A percentile compares a stretch with the other conserved stretches of the same genome.
Conservation (phyloP, 2,329 filamentous ascomycete species). For the Phialophora chinensis region DNA sequence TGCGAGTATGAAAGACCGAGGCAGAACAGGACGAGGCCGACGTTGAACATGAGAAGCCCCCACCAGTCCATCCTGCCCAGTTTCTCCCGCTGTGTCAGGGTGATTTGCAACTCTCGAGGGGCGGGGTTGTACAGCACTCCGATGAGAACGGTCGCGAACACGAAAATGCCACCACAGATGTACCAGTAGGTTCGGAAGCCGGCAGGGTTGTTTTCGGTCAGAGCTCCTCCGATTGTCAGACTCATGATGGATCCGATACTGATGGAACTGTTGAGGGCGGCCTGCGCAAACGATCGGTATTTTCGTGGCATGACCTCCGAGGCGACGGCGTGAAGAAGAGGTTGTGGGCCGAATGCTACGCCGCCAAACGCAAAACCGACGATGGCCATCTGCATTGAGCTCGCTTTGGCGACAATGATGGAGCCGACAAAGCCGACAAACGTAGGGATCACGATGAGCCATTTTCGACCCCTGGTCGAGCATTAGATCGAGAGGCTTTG, state of each 20-base stretch:
- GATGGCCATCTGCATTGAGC: conserved; percentile 13
- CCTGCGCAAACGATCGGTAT: conserved; percentile 21
- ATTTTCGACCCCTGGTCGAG: conserved; percentile 28
- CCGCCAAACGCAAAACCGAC: conserved; percentile 15
- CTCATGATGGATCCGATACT: conserved; percentile 14
- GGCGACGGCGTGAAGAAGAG: conserved; percentile 19
- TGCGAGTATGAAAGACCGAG: conserved; percentile 55
- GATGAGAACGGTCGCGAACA: conserved; percentile 4
- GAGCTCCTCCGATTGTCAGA: conserved; percentile 13
- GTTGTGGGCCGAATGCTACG: conserved; percentile 13
- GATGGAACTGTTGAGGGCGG: conserved; percentile 15
- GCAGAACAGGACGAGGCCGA: conserved; percentile 52
- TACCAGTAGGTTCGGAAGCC: conserved; percentile 28
- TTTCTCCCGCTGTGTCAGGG: conserved; percentile 16
- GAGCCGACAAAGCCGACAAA: conserved; percentile 19
- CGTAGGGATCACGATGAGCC: conserved; percentile 23
- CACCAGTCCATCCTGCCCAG: conserved; percentile 25
- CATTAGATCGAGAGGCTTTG: neutral
- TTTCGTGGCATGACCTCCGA: conserved; percentile 27
- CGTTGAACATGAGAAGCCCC: conserved; percentile 17
- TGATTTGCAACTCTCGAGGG: conserved; percentile 15
- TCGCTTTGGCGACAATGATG: conserved; percentile 15
- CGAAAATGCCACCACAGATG: conserved; percentile 20
- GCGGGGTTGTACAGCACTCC: conserved; percentile 23
- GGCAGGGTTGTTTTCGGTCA: conserved; percentile 10